Evolutionary conservation across 1,284 basidiomycete genomes (phyloP).

Genomic region (Xerocomus nothofagi): DNA sequence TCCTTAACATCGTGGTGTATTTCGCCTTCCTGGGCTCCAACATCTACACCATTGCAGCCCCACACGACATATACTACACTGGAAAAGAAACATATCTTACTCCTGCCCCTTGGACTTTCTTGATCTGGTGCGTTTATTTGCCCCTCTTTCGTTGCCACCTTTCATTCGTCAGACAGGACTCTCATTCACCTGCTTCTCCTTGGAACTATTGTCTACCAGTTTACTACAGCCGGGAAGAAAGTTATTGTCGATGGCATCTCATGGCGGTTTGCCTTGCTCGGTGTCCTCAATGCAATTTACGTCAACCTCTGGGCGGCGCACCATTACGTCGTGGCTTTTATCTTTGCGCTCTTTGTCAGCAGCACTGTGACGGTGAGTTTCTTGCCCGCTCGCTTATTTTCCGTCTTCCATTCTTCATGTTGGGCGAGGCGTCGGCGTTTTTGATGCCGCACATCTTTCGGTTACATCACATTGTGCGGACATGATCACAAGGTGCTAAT

Average conservation of each 20-base stretch:
- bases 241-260: conserved; percentile 83
- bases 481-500: conserved; percentile 15
- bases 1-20: conserved; percentile 79
- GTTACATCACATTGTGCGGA: conserved; percentile 7
- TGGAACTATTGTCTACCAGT: conserved; percentile 88
- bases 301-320: conserved; percentile 75
- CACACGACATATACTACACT: conserved; percentile 64
- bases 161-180: conserved; percentile 49
- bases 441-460: conserved; percentile 1
- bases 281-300: conserved; percentile 82
- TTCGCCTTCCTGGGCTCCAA: conserved; percentile 86
- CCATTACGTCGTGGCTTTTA: conserved; percentile 79
- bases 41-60: conserved; percentile 79
- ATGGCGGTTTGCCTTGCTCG: conserved; percentile 88
- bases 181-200: conserved; percentile 86
- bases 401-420: conserved; percentile 16
- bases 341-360: conserved; percentile 84
- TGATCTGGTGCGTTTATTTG: conserved; percentile 61
- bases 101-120: conserved; percentile 85
- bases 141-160: conserved; percentile 10
- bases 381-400: not conserved
- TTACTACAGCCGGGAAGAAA: conserved; percentile 76
- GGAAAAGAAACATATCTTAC: conserved; percentile 87
- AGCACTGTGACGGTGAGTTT: conserved; percentile 67
- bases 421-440: conserved; percentile 1